phyloP scores from a whole-genome alignment of 179 eudicot genomes.

The Beta lomatogona region DNA sequence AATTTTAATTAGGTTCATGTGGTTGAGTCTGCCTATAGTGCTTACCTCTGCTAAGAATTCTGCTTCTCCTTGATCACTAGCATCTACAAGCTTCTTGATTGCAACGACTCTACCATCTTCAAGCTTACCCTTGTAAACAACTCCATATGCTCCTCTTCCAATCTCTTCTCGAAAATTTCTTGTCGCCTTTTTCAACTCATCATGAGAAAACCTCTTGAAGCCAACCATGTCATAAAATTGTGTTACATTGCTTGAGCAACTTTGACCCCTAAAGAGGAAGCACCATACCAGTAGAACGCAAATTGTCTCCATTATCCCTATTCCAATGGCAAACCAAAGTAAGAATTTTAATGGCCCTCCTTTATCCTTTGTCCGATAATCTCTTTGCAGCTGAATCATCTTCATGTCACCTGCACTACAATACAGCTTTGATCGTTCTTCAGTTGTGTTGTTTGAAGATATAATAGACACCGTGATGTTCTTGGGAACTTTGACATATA shows the following conservation, averaged over 20 bases:
- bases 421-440: background rate
- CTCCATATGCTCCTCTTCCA: conserved; percentile 31
- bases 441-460: background rate
- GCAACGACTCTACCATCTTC: conserved; percentile 24
- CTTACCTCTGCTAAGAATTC: conserved; percentile 36
- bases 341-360: background rate
- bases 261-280: background rate
- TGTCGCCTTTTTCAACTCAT: conserved; percentile 24
- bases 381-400: background rate
- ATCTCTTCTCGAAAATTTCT: conserved; percentile 22
- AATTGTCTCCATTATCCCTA: conserved; percentile 10
- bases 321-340: conserved; percentile 18
- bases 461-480: background rate
- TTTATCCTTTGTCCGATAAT: background rate
- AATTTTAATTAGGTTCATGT: conserved; percentile 31
- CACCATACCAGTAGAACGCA: conserved; percentile 11
- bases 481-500: conserved; percentile 26
- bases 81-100: conserved; percentile 24
- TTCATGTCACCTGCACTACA: background rate
- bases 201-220: conserved; percentile 22
- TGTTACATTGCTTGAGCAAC: background rate
- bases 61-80: conserved; percentile 25
- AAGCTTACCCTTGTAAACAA: conserved; percentile 25
- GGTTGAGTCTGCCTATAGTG: conserved; percentile 33
- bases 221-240: conserved; percentile 17